Evolutionary conservation across 2,329 filamentous ascomycete genomes (phyloP), one percentile per base, ranked within the genome.

Genomic region (Colletotrichum gigasporum): DNA sequence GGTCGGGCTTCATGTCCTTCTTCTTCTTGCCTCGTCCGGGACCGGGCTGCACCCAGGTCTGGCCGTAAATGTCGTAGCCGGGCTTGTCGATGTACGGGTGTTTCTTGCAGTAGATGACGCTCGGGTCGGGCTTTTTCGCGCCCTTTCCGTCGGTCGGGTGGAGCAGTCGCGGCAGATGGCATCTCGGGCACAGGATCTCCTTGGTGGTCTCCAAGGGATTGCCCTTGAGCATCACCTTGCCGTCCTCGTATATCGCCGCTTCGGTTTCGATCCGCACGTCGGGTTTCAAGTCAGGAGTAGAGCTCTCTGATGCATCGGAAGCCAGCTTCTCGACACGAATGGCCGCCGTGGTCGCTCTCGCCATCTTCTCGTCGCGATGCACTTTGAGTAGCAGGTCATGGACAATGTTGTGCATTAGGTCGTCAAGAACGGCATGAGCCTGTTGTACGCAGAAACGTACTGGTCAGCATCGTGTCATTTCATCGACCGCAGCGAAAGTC

Each of bases 51-150:
- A 92, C 89, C 85, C 92, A 94, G 26, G 90, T 92, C 76, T 94
- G 92, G 52, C 91, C 91, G 76, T 94, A 94, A 68, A 94, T 92
- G 76, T 95, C 91, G 78, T 89, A 91, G 65, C 91, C 91, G 2
- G 88, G 83, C 74, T 91, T 90, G 69, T 92, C 87, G 65, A 93
- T 91, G 81, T 91, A 94, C 0, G 91, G 91, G 65, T 91, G 88
- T 68, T 89, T 89, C 77, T 92, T 92, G 84, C 92, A 95, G 82
- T 94, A 94, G 69, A 90, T 87, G 69, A 89, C 81, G 68, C 84
- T 82, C 0, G 91, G 91, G 62, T 90, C 87, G 42, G 89, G 89
- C 72, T 87, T 88, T 71, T 79, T 80, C 11, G 89, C 84, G 45
- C 90, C 90, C 70, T 87, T 89, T 70, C 90, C 90, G 71, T 91